Percentiles rank a stretch among this genome's conserved stretches.
These are phyloP conservation scores for Akanthomyces muscarius DNA, from an alignment of 2,329 filamentous ascomycete genomes.

Conservation along the genomic window DNA sequence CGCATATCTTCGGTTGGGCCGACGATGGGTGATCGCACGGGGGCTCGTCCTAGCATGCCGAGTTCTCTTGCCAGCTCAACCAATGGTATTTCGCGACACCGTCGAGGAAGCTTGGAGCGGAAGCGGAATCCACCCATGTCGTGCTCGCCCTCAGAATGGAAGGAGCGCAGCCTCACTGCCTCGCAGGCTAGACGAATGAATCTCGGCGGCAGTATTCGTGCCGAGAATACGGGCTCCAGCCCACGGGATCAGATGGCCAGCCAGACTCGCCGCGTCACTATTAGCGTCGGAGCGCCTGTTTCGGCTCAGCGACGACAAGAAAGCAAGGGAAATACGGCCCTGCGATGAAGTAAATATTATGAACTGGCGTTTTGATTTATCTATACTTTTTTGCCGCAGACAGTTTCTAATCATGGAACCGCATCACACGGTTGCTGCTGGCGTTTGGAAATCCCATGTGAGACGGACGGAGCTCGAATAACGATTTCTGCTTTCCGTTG, in stretches of 20 bases:
- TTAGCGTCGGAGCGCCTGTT: conserved; percentile 29
- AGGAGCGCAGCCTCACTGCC: conserved; percentile 43
- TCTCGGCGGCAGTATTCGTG: conserved; percentile 40
- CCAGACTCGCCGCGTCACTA: conserved; percentile 35
- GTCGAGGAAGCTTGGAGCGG: conserved; percentile 48
- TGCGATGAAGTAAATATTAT: conserved; percentile 27
- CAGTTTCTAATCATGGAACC: not conserved
- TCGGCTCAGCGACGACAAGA: conserved; percentile 29
- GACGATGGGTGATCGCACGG: conserved; percentile 24
- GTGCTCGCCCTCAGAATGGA: conserved; percentile 45
- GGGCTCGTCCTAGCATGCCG: conserved; percentile 35
- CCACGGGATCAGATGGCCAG: conserved; percentile 24
- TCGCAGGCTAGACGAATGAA: conserved; percentile 58
- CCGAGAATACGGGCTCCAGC: conserved; percentile 27
- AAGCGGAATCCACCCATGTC: conserved; percentile 50
- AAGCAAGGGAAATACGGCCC: conserved; percentile 26
- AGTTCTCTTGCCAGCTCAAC: conserved; percentile 44
- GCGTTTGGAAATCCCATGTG: conserved; percentile 9
- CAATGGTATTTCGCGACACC: conserved; percentile 54
- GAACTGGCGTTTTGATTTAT: conserved; percentile 6
- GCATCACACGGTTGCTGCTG: not conserved
- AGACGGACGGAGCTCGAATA: not conserved
- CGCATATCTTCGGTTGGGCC: conserved; percentile 45
- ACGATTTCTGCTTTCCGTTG: conserved; percentile 1
- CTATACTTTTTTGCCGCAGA: conserved; percentile 8